Percentiles rank a stretch among this genome's conserved stretches.
Evolutionary conservation across 129 eudicot species (phyloP).

Genomic region (Kitagawia praeruptora): DNA sequence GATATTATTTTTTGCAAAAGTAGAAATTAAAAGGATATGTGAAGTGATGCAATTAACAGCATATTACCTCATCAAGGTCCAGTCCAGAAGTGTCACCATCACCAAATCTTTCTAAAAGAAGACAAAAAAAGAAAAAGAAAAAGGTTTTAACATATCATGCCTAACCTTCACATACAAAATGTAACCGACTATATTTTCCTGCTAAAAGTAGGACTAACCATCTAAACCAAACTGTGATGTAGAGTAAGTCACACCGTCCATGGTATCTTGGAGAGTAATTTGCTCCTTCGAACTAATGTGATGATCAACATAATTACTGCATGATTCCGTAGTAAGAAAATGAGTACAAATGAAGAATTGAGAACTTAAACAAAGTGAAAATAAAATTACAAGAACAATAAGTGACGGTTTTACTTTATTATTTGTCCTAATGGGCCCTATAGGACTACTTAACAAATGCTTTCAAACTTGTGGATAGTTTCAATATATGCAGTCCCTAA

Average conservation of each 20-base stretch:
- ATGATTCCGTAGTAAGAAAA: conserved; percentile 17
- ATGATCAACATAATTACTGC: conserved; percentile 93
- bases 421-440: not conserved
- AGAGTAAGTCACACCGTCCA: conserved; percentile 87
- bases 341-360: conserved; percentile 18
- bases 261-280: conserved; percentile 90
- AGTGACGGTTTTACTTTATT: not conserved
- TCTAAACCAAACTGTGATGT: conserved; percentile 94
- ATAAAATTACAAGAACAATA: not conserved
- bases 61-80: conserved; percentile 91
- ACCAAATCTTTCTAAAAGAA: conserved; percentile 82
- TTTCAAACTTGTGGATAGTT: not conserved
- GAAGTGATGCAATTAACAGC: not conserved
- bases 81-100: conserved; percentile 83
- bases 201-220: conserved; percentile 43
- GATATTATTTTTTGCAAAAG: not conserved
- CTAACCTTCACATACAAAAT: not conserved
- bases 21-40: not conserved
- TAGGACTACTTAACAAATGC: not conserved
- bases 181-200: not conserved
- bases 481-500: not conserved
- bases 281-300: conserved; percentile 95
- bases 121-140: not conserved
- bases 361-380: conserved; percentile 2
- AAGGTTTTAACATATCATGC: conserved; percentile 1